Evolutionary conservation across 768 basidiomycete genomes (phyloP), one percentile per base, ranked within the genome.

Genomic region (Lyophyllum semitale): DNA sequence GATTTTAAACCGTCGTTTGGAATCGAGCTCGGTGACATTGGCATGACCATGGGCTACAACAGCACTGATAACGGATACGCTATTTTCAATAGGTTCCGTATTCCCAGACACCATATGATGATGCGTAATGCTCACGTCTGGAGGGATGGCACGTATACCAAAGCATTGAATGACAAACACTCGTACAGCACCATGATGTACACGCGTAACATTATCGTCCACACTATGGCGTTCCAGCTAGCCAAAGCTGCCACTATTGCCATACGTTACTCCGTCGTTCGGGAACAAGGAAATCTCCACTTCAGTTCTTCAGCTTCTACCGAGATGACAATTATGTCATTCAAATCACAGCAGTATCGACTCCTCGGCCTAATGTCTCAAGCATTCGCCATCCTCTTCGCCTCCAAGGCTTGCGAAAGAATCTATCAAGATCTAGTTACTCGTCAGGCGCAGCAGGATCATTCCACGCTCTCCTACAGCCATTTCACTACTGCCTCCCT

Each of bases 1-100:
- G 58, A 66, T 43, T 66, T 55, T 43, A 50, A 51, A 25, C 65
- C 66, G 4, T 29, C 65, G 26, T 55, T 57, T 1, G 66, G 65
- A 3, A 55, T 68, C 22, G 65, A 69, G 45, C 57, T 68, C 15
- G 65, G 68, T 11, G 68, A 69, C 27, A 59, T 66, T 23, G 66
- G 68, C 18, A 30, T 59, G 15, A 65, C 63, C 30, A 40, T 66
- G 37, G 66, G 66, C 1, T 30, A 58, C 46, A 67, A 67, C 20
- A 58, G 53, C 44, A 60, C 40, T 33, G 68, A 67, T 50, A 66
- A 67, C 29, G 67, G 67, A 18, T 67, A 68, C 46, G 66, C 64
- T 2, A 38, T 63, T 8, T 68, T 68, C 45, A 58, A 54, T 4
- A 53, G 56, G 4, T 54, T 66, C 11, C 64, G 67, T 18, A 61